Conservation (phyloP, 495 filamentous ascomycete genomes). For the Collariella sp. region DNA sequence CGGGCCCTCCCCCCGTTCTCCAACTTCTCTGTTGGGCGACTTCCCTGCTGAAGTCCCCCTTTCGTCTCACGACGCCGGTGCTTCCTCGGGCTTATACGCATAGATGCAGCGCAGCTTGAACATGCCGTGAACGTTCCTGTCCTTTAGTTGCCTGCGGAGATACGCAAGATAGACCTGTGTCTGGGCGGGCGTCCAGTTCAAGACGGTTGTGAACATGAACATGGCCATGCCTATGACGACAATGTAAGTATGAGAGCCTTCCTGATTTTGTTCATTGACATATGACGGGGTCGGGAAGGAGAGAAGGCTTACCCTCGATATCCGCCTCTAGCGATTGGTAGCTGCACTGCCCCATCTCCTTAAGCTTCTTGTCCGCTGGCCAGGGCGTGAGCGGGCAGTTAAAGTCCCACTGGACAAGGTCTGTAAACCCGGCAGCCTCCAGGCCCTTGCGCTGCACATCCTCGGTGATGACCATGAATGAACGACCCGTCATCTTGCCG, state of each 20-base stretch:
- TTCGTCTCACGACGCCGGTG: not conserved
- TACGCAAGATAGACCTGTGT: conserved; percentile 14
- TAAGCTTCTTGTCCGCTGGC: conserved; percentile 39
- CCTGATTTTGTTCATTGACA: too few species aligned
- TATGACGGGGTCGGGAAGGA: not conserved
- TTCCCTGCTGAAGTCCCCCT: too few species aligned
- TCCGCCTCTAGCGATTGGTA: conserved; percentile 23
- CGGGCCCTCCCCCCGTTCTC: too few species aligned
- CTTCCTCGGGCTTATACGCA: conserved; percentile 25
- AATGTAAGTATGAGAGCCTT: too few species aligned
- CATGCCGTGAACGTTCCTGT: conserved; percentile 11
- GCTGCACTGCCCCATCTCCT: conserved; percentile 36
- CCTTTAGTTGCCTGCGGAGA: conserved; percentile 14
- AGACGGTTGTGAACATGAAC: conserved; percentile 25
- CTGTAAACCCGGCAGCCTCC: conserved; percentile 48
- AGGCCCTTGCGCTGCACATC: conserved; percentile 47
- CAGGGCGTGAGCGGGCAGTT: conserved; percentile 36
- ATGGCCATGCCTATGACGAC: conserved; percentile 22
- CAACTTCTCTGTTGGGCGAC: too few species aligned
- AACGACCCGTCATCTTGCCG: conserved; percentile 11
- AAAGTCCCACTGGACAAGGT: conserved; percentile 31
- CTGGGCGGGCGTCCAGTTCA: conserved; percentile 20
- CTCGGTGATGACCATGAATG: conserved; percentile 16
- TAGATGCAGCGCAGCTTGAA: conserved; percentile 21
- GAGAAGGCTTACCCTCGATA: conserved; percentile 12